A percentile compares a stretch with the other conserved stretches of the same genome.
phyloP scores from a whole-genome alignment of 139 green algal genomes.

The Choricystis sp. region DNA sequence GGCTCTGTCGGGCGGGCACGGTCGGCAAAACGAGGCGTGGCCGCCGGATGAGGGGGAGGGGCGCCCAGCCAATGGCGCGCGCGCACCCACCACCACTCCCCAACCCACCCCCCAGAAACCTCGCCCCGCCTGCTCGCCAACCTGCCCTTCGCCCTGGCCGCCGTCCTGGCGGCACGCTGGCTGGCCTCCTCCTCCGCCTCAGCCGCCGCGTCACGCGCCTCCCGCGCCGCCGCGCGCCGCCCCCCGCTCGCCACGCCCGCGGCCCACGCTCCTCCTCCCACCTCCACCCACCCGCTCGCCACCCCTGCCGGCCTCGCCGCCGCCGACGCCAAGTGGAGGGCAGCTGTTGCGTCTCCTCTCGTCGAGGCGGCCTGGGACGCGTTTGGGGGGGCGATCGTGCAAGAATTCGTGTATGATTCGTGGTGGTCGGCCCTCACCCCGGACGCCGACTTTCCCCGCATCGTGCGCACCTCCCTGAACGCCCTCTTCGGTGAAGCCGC shows the following conservation, averaged over 20 bases:
- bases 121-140: not conserved
- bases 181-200: too few species aligned
- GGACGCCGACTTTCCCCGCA: conserved; percentile 57
- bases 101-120: not conserved
- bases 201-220: too few species aligned
- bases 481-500: conserved; percentile 44
- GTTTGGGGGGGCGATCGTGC: conserved; percentile 43
- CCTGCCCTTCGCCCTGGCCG: not conserved
- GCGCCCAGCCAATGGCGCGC: too few species aligned
- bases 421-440: conserved; percentile 51
- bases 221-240: too few species aligned
- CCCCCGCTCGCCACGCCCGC: too few species aligned
- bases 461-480: conserved; percentile 53
- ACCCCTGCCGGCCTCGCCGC: too few species aligned
- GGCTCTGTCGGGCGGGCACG: too few species aligned
- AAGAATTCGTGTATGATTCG: conserved; percentile 67
- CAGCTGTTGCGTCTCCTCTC: conserved; percentile 24
- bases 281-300: too few species aligned
- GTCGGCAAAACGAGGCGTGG: too few species aligned
- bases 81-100: too few species aligned
- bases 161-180: not conserved
- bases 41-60: too few species aligned
- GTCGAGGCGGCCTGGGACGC: conserved; percentile 46
- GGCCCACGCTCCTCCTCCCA: too few species aligned
- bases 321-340: conserved; percentile 17